Base-by-base conservation (phyloP, 768 basidiomycete genomes). In the Tulasnella sp. region DNA sequence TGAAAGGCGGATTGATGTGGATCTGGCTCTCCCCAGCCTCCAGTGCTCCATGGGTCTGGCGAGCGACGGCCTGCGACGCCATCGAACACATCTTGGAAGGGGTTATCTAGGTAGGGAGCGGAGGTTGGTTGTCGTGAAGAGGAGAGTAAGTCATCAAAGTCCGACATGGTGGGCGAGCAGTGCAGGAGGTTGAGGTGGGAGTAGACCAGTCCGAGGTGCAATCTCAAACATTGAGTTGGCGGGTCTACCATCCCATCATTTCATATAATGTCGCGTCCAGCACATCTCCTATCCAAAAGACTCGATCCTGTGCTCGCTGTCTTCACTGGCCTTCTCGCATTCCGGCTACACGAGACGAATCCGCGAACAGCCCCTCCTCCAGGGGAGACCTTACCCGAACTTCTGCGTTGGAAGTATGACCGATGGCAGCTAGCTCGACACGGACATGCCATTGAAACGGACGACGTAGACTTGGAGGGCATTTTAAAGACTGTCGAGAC, bases 311-410 rank as follows among this genome's bases (percentile, higher is more conserved):
- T 87, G 15, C 70, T 92, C 42, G 89, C 87, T 5, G 70, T 89
- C 53, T 83, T 88, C 66, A 89, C 87, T 1, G 89, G 89, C 11
- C 68, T 80, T 42, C 70, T 89, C 44, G 89, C 89, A 4, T 91
- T 82, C 68, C 82, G 87, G 68, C 78, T 92, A 38, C 79, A 85
- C 68, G 88, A 92, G 68, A 83, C 75, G 27, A 80, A 91, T 69
- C 89, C 88, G 4, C 80, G 88, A 41, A 85, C 82, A 3, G 81
- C 78, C 8, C 74, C 81, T 15, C 72, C 78, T 0, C 71, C 74
- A 24, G 79, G 82, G 4, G 73, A 85, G 60, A 76, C 76, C 49
- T 70, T 92, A 31, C 45, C 66, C 3, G 69, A 75, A 27, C 77
- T 91, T 19, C 49, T 83, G 24, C 71, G 67, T 38, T 88, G 87